phyloP scores from a whole-genome alignment of 768 basidiomycete species.

The Strobilomyces confusus region DNA sequence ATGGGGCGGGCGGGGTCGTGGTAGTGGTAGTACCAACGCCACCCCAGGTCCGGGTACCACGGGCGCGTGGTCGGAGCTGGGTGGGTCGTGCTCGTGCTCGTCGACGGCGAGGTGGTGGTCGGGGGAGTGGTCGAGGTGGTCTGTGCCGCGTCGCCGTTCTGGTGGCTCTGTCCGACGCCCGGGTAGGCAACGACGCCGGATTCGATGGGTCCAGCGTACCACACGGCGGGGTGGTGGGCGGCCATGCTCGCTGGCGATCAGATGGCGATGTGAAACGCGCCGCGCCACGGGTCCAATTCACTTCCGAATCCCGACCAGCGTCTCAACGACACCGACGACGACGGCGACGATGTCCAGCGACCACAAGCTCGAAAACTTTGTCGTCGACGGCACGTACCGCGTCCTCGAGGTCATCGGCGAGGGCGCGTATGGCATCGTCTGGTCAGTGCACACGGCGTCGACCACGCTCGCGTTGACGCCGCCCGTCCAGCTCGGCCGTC shows the following conservation, averaged over 20 bases:
- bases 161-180: too few relatives aligned
- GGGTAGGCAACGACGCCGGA: too few relatives aligned
- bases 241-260: not conserved
- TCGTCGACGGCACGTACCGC: constrained; percentile 56
- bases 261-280: not conserved
- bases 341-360: constrained; percentile 21
- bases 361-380: constrained; percentile 40
- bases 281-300: not conserved
- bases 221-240: not conserved
- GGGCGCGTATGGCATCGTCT: constrained; percentile 92
- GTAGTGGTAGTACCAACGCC: not conserved
- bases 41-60: too few relatives aligned
- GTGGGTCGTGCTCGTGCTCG: not conserved
- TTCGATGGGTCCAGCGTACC: too few relatives aligned
- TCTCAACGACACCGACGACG: constrained; percentile 7
- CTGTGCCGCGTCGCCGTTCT: too few relatives aligned
- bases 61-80: not conserved
- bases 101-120: too few relatives aligned
- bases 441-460: constrained; percentile 29
- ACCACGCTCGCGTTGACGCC: not conserved
- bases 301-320: constrained; percentile 24
- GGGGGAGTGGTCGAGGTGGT: too few relatives aligned
- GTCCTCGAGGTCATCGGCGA: constrained; percentile 87
- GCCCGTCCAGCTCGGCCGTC: constrained; percentile 54
- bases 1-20: not conserved